phyloP scores from a whole-genome alignment of 139 green algal species.

The Diplosphaera chodatii region DNA sequence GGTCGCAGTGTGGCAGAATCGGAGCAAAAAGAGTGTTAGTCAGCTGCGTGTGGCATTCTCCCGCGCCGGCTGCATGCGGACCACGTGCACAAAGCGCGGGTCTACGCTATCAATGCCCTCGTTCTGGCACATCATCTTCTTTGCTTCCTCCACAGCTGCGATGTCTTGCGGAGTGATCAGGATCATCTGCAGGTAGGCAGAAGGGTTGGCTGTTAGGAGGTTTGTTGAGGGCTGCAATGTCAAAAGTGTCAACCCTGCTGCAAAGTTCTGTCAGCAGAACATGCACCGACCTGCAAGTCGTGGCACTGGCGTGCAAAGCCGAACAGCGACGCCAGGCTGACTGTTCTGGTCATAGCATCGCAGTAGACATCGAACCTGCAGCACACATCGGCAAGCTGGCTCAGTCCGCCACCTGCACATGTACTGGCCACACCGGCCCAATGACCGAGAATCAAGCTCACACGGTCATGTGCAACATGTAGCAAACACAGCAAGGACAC shows the following conservation, averaged over 20 bases:
- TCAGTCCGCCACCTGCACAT: too few relatives aligned
- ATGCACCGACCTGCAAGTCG: background rate
- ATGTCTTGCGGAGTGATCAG: constrained; percentile 23
- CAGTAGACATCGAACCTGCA: too few relatives aligned
- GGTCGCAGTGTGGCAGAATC: too few relatives aligned
- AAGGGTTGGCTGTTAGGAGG: background rate
- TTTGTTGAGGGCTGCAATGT: too few relatives aligned
- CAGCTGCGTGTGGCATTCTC: background rate
- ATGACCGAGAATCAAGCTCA: too few relatives aligned
- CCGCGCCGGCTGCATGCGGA: background rate
- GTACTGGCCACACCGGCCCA: too few relatives aligned
- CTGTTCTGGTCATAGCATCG: background rate
- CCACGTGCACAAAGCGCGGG: background rate
- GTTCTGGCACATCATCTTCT: constrained; percentile 14
- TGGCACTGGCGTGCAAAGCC: background rate
- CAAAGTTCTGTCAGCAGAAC: too few relatives aligned
- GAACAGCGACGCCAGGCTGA: background rate
- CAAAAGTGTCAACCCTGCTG: too few relatives aligned
- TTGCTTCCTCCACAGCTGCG: constrained; percentile 28
- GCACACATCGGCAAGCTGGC: too few relatives aligned
- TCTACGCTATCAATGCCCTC: background rate
- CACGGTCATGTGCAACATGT: too few relatives aligned
- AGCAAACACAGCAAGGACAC: too few relatives aligned
- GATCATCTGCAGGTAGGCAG: background rate
- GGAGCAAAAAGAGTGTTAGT: too few relatives aligned